Base-by-base conservation (phyloP, 768 basidiomycete genomes). In the Roridomyces roridus region DNA sequence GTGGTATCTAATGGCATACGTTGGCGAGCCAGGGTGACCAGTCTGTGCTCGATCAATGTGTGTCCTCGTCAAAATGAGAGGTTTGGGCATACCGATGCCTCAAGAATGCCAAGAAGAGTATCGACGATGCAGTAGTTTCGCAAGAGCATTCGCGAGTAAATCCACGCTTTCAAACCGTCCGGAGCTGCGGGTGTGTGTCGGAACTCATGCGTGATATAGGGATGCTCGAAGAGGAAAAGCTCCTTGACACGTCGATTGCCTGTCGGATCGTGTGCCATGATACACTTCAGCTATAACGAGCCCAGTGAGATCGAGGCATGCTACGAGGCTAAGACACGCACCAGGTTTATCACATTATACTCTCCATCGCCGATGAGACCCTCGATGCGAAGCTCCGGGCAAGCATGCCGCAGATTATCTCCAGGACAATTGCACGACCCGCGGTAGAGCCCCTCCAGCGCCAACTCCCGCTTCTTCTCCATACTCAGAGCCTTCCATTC, bases 341-440 rank as follows among this genome's bases (percentile, higher is more conserved):
- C 60, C 49, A 62, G 1, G 10, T 20, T 20, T 12, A 62, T 57
- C 2, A 62, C 18, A 40, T 45, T 57, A 26, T 29, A 57, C 41
- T 62, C 46, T 0, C 60, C 55, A 28, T 36, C 31, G 26, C 54
- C 50, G 6, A 31, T 36, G 23, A 61, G 55, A 8, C 55, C 51
- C 0, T 15, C 20, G 8, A 62, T 36, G 4, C 55, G 51, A 50
- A 62, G 42, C 40, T 62, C 55, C 10, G 60, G 55, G 34, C 55
- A 62, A 10, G 26, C 21, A 18, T 40, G 28, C 10, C 49, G 49
- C 5, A 18, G 37, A 17, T 35, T 35, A 35, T 51, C 40, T n/a
- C 28, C 28, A 23, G 39, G 26, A 1, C 15, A 11, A 15, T 21
- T 18, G 25, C 36, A 4, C 11, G n/a, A n/a, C 1, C 15, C 42